Evolutionary conservation across 2,329 filamentous ascomycete species (phyloP).

Genomic region (Leptographium galeiforme): DNA sequence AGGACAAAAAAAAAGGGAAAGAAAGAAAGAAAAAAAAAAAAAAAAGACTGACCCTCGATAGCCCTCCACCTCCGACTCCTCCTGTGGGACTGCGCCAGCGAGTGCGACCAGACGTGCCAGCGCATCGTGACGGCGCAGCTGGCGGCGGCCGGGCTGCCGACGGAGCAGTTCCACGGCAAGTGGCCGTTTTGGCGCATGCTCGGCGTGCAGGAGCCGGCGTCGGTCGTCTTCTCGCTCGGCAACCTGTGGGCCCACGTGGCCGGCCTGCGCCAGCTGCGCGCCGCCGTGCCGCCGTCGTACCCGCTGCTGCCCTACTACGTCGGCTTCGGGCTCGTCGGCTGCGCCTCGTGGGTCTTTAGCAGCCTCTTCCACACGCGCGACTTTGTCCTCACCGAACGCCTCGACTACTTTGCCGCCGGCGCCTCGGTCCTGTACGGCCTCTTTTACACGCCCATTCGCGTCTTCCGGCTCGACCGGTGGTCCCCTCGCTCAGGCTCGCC

Average conservation of each 20-base stretch:
- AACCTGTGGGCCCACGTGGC: conserved; percentile 78
- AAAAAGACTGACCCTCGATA: conserved; percentile 21
- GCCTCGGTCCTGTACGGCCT: conserved; percentile 82
- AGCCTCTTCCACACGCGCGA: conserved; percentile 89
- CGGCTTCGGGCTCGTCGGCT: conserved; percentile 64
- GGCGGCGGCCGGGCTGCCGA: conserved; percentile 46
- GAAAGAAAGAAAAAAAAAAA: too few relatives aligned
- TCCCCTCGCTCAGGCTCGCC: not conserved
- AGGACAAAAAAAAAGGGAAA: too few relatives aligned
- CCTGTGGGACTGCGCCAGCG: conserved; percentile 79
- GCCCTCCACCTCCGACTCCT: conserved; percentile 76
- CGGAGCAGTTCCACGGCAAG: conserved; percentile 95
- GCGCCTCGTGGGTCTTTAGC: conserved; percentile 76
- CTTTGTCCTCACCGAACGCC: conserved; percentile 72
- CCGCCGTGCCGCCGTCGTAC: conserved; percentile 59
- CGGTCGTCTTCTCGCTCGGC: conserved; percentile 81
- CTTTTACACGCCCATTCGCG: conserved; percentile 69
- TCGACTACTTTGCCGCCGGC: conserved; percentile 93
- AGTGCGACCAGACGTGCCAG: conserved; percentile 98
- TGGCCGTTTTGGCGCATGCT: conserved; percentile 90
- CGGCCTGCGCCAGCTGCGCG: conserved; percentile 59
- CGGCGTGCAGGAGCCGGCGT: conserved; percentile 90
- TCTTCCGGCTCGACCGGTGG: conserved; percentile 61
- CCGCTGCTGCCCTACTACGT: conserved; percentile 70
- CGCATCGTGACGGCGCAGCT: conserved; percentile 73